Evolutionary conservation across 805 yeast species (phyloP).

Genomic region (Lipomyces sp.): DNA sequence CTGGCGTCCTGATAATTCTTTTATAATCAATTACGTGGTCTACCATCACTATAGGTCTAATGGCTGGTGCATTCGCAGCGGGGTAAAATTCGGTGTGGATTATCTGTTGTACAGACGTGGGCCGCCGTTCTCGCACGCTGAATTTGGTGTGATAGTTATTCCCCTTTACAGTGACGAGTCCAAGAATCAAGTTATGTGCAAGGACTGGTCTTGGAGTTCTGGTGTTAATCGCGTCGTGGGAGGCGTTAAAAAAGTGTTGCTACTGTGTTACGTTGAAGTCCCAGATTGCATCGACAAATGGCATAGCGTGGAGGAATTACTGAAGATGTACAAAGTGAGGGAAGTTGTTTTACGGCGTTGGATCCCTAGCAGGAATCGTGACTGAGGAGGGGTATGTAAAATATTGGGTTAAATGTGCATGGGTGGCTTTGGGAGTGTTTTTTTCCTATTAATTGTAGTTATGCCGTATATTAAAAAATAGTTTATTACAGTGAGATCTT

Average conservation of each 20-base stretch:
- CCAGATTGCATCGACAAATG: conserved; percentile 49
- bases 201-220: conserved; percentile 65
- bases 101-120: conserved; percentile 83
- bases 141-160: conserved; percentile 67
- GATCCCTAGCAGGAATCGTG: conserved; percentile 84
- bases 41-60: conserved; percentile 85
- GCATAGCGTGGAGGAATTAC: conserved; percentile 45
- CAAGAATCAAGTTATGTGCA: conserved; percentile 41
- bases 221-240: conserved; percentile 80
- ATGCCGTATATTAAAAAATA: background rate
- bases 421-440: conserved; percentile 11
- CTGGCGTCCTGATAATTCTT: conserved; percentile 48
- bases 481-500: background rate
- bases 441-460: background rate
- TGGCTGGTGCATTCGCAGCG: conserved; percentile 95
- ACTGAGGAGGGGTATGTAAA: conserved; percentile 47
- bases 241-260: conserved; percentile 79
- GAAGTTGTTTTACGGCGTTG: conserved; percentile 79
- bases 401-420: background rate
- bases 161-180: conserved; percentile 46
- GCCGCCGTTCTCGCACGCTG: conserved; percentile 95
- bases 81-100: conserved; percentile 91
- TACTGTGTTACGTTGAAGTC: conserved; percentile 67
- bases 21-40: conserved; percentile 65
- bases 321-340: conserved; percentile 56